Conservation (phyloP, 352 stramenopile genomes). For the Phytophthora boehmeriae region DNA sequence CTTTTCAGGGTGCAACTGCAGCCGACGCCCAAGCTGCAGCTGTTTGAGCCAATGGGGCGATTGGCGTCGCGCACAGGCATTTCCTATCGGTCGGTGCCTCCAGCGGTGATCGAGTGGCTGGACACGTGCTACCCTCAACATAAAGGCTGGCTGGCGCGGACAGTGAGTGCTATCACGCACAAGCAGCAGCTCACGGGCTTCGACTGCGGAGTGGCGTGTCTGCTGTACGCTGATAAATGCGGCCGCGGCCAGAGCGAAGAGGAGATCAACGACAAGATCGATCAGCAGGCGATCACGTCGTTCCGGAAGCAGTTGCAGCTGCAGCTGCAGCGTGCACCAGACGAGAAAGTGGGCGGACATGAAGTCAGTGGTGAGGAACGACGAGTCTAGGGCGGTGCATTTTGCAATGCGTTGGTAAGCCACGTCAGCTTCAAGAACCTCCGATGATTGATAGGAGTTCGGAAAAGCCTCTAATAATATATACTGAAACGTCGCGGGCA, state of each 20-base stretch:
- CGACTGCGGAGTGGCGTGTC: constrained; percentile 87
- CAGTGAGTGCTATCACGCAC: constrained; percentile 79
- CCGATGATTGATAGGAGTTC: constrained; percentile 16
- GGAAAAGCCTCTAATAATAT: constrained; percentile 10
- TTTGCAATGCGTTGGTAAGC: neutral
- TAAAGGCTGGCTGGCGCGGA: constrained; percentile 55
- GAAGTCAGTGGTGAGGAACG: neutral
- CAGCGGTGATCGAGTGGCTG: constrained; percentile 84
- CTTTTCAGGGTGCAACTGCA: constrained; percentile 82
- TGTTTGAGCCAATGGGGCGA: constrained; percentile 90
- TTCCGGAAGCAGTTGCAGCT: constrained; percentile 64
- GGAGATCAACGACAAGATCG: constrained; percentile 64
- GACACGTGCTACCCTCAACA: constrained; percentile 76
- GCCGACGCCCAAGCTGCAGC: constrained; percentile 70
- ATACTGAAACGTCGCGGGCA: constrained; percentile 31
- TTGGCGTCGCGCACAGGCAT: constrained; percentile 62
- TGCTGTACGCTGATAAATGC: constrained; percentile 90
- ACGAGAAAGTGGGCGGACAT: constrained; percentile 14
- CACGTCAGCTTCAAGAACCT: constrained; percentile 17
- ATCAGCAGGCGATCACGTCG: constrained; percentile 75
- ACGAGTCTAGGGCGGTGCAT: neutral
- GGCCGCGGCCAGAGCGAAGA: constrained; percentile 59
- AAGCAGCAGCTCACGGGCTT: constrained; percentile 90
- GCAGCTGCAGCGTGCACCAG: constrained; percentile 22
- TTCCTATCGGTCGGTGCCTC: constrained; percentile 79